Conservation (phyloP, 2,329 filamentous ascomycete species). For the Ascochyta lentis region DNA sequence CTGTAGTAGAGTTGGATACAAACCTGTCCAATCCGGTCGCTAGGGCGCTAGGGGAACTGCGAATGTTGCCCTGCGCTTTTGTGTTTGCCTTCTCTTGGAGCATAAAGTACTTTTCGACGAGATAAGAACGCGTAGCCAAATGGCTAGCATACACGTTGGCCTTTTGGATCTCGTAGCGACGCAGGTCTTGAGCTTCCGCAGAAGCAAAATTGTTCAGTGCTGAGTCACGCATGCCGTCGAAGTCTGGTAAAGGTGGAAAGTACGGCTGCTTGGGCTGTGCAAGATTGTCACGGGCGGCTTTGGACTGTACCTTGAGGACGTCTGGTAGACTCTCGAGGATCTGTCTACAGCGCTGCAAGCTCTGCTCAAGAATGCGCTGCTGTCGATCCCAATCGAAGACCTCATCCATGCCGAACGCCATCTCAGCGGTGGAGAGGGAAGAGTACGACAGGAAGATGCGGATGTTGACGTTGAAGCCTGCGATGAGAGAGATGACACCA, state of each 20-base stretch:
- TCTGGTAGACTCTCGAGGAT: conserved; percentile 71
- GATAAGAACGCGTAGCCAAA: conserved; percentile 80
- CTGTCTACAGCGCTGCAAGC: conserved; percentile 72
- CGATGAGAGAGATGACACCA: conserved; percentile 71
- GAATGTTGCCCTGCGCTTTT: conserved; percentile 54
- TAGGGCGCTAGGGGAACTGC: conserved; percentile 34
- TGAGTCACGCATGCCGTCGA: conserved; percentile 38
- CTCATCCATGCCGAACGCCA: conserved; percentile 79
- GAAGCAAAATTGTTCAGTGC: conserved; percentile 30
- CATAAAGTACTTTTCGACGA: conserved; percentile 85
- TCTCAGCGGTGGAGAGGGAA: conserved; percentile 76
- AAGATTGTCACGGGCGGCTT: conserved; percentile 45
- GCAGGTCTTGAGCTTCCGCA: conserved; percentile 45
- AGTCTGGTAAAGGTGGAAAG: conserved; percentile 48
- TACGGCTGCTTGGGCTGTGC: conserved; percentile 42
- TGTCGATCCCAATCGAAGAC: conserved; percentile 81
- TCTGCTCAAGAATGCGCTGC: conserved; percentile 73
- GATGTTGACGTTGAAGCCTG: conserved; percentile 81
- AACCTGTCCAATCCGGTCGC: conserved; percentile 40
- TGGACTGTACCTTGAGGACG: conserved; percentile 67
- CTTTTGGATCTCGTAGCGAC: conserved; percentile 82
- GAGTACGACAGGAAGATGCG: conserved; percentile 83
- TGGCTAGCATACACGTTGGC: conserved; percentile 87
- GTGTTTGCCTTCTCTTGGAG: conserved; percentile 67
- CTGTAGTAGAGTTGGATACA: conserved; percentile 23